Evolutionary conservation across 768 basidiomycete species (phyloP), one percentile per base, ranked within the genome.

Genomic region (Arthromyces matolae): DNA sequence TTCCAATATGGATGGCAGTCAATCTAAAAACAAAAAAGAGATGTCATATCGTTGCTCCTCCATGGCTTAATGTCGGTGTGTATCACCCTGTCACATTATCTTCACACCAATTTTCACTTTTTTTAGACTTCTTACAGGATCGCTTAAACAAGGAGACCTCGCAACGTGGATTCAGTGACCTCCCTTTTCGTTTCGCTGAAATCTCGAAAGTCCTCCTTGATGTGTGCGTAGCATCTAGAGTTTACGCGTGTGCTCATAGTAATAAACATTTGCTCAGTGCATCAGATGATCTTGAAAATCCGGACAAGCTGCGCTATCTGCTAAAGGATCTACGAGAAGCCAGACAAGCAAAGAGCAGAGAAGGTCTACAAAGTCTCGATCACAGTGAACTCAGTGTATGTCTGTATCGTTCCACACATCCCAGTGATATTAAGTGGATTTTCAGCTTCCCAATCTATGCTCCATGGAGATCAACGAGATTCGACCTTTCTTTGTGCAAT

Each of bases 1-100:
- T 98, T n/a, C 96, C 96, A 1, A 71, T 98, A 3, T 99, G 96
- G 96, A 85, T 99, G 74, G 96, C 95, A 0, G 71, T 89, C 3
- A 92, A 95, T 60, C 72, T 98, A 41, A 99, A 99, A 69, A 64
- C 84, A 60, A 96, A 97, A 75, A 88, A 89, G 64, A 94, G 93
- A 67, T 97, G 95, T 52, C 84, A 90, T 56, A 92, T 99, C 41
- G 76, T 97, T 12, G 77, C 92, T 1, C 96, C 96, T 3, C 75
- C 78, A 24, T 99, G 96, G 96, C 72, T 99, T 23, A 81, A 73
- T 53, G 79, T 89, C 33, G 92, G 93, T 94, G 53, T 51, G 87
- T 69, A 28, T 24, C 7, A 9, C 41, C 36, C 20, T 23, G 7
- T 18, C 20, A 18, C 9, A 38, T 42, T 5, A 25, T 27, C 41